Conservation (phyloP, 2,329 filamentous ascomycete genomes). For the Aspergillus candidus region DNA sequence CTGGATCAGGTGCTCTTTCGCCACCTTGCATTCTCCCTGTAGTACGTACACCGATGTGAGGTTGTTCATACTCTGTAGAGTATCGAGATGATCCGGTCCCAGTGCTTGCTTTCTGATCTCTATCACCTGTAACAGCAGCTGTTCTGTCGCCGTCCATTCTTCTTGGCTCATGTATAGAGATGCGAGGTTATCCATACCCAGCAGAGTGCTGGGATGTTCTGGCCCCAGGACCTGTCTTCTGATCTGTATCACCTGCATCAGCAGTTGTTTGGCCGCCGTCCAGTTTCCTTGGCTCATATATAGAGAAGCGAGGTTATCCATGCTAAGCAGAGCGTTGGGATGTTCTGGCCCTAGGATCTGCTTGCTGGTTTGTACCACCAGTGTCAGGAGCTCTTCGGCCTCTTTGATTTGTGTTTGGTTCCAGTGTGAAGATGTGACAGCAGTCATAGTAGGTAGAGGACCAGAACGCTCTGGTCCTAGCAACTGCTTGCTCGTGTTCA, state of each 20-base stretch:
- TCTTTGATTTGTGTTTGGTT: too few species aligned
- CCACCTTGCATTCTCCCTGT: not conserved
- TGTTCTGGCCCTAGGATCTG: not conserved
- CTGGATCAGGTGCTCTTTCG: not conserved
- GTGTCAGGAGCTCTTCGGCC: not conserved
- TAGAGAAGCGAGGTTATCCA: not conserved
- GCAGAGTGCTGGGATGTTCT: slow-evolving; percentile 16
- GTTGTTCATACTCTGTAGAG: slow-evolving; percentile 12
- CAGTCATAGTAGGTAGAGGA: too few species aligned
- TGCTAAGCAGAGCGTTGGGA: not conserved
- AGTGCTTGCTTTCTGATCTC: slow-evolving; percentile 10
- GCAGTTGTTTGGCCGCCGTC: slow-evolving; percentile 3
- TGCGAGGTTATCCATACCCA: slow-evolving; percentile 13
- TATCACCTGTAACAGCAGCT: slow-evolving; percentile 12
- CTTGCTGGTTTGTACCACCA: not conserved
- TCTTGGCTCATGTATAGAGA: slow-evolving; percentile 12
- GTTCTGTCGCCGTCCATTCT: slow-evolving; percentile 12
- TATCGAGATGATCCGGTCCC: slow-evolving; percentile 14
- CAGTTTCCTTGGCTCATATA: not conserved
- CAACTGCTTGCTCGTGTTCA: too few species aligned
- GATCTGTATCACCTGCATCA: not conserved
- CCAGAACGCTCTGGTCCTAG: too few species aligned
- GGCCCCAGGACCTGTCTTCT: slow-evolving; percentile 6
- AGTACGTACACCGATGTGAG: slow-evolving; percentile 6
- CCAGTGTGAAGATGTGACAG: too few species aligned